Base-by-base conservation (phyloP, 495 filamentous ascomycete genomes). In the Annulohypoxylon moriforme region DNA sequence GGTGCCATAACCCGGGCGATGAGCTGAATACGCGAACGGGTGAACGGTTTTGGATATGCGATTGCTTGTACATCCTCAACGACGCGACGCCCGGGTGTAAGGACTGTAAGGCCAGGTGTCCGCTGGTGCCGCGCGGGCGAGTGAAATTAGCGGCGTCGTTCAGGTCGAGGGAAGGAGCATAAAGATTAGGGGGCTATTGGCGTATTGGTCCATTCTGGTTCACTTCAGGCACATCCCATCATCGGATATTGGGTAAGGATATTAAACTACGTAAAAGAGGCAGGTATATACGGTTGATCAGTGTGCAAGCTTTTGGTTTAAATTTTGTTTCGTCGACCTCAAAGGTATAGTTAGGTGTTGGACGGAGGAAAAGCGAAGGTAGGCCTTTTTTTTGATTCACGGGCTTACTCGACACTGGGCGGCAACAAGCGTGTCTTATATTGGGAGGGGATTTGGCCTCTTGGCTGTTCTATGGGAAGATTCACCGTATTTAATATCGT, bases 1-100 rank as follows among this genome's bases (percentile, higher is more conserved):
- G 75, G 10, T 62, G 71, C n/a, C 75, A 77, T 55, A 47, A 42
- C 46, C 40, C 67, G 0, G 73, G 69, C 3, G 73, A 75, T 31
- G 60, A 65, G 25, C 67, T 77, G 5, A 67, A 13, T 10, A 73
- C 69, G 25, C 59, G 67, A 24, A 69, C 60, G 7, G 75, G 66
- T 0, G 49, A 31, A 1, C 67, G 68, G 16, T 72, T 68, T 44
- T 77, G 75, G 75, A 13, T 75, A 0, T 77, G 75, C 60, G 38
- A 69, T 1, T 77, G 75, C 53, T 49, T 65, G 36, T 25, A 34
- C 1, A 34, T 72, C 20, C 29, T 44, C n/a, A 44, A 47, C 44
- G 72, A 67, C 13, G 16, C 13, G 13, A 56, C 47, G 4, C 34
- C 61, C 7, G 57, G 38, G 9, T 75, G 75, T 27, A 42, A 40